Evolutionary conservation across 2,329 filamentous ascomycete genomes (phyloP).

Genomic region (Colletotrichum euphorbiae): DNA sequence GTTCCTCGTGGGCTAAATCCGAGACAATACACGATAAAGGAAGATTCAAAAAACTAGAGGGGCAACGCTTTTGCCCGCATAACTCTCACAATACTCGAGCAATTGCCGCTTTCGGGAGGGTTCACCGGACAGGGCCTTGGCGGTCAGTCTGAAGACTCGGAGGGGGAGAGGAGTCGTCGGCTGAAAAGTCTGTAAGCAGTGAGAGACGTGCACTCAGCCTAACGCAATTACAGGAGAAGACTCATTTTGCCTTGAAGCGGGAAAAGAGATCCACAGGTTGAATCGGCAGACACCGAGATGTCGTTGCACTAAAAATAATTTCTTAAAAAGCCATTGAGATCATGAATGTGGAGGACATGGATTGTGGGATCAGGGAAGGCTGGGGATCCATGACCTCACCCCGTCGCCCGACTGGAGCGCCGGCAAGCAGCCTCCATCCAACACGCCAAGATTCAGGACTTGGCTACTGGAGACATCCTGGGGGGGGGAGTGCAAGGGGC

Average conservation of each 20-base stretch:
- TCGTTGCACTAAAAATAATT: slow-evolving; percentile 8
- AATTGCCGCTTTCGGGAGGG: background rate
- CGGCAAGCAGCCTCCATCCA: background rate
- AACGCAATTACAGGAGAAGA: background rate
- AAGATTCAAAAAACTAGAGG: background rate
- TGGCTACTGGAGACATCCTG: background rate
- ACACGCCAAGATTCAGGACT: background rate
- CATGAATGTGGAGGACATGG: background rate
- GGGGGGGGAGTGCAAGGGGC: background rate
- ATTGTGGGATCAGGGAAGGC: background rate
- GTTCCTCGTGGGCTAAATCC: background rate
- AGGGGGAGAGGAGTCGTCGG: background rate
- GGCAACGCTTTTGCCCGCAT: background rate
- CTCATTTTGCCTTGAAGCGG: background rate
- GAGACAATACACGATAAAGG: background rate
- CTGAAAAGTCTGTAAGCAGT: background rate
- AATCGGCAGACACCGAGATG: slow-evolving; percentile 18
- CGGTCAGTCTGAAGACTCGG: background rate
- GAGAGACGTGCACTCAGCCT: background rate
- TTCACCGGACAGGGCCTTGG: background rate
- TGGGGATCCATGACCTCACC: slow-evolving; percentile 29
- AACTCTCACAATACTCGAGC: background rate
- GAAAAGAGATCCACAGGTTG: background rate
- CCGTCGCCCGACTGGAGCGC: background rate
- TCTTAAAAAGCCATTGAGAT: background rate